Conservation (phyloP, 176 grass and related monocot species). For the Eragrostis nindensis region DNA sequence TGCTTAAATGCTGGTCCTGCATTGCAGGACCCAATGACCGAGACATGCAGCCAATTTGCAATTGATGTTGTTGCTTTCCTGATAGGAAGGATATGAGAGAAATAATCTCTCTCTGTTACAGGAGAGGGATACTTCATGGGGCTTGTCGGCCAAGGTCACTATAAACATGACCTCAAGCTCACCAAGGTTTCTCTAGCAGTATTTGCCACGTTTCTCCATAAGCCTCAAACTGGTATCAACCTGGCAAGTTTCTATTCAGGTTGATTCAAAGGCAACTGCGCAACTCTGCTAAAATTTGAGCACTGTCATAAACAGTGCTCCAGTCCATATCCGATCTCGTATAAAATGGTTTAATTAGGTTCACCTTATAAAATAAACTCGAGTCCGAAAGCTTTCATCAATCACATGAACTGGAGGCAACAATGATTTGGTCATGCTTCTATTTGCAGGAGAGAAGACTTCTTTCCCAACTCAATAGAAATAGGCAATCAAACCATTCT, state of each 20-base stretch:
- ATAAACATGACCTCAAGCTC: neutral
- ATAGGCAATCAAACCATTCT: neutral
- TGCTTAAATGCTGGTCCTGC: conserved; percentile 32
- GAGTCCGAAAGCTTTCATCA: neutral
- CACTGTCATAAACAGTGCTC: neutral
- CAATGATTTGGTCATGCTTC: neutral
- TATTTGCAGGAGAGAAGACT: neutral
- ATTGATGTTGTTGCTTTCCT: conserved; percentile 10
- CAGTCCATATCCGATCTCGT: neutral
- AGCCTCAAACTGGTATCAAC: conserved; percentile 17
- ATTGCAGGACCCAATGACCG: neutral
- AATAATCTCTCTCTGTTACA: conserved; percentile 1
- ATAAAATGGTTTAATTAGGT: conserved; percentile 5
- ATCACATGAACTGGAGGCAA: neutral
- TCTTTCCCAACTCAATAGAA: neutral
- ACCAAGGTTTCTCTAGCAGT: neutral
- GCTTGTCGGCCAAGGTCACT: neutral
- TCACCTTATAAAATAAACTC: neutral
- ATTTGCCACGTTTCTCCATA: conserved; percentile 8
- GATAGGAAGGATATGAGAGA: conserved; percentile 4
- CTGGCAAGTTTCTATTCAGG: neutral
- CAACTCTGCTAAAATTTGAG: neutral
- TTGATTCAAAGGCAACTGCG: neutral
- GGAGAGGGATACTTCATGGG: neutral
- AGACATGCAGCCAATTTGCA: conserved; percentile 31